Percentiles rank a stretch among this genome's conserved stretches.
These are phyloP conservation scores for Cordia subcordata DNA, from an alignment of 257 asterid species.

Conservation along the genomic window DNA sequence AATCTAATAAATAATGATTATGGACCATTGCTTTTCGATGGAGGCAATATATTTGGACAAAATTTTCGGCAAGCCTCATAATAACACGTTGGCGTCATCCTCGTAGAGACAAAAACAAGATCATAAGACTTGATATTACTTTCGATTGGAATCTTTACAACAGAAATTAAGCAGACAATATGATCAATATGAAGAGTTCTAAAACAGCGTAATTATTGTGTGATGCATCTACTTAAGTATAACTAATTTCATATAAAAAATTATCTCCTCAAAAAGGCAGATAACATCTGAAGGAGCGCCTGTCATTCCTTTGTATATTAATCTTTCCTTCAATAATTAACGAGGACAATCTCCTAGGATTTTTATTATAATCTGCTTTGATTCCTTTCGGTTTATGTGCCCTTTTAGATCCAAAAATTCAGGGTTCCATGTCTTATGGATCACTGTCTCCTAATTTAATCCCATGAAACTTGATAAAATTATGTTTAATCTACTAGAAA, in stretches of 20 bases:
- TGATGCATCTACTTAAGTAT: neutral
- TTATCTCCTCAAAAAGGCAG: neutral
- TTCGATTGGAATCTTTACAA: neutral
- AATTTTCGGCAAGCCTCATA: too few relatives aligned
- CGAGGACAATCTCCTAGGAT: neutral
- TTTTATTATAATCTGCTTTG: neutral
- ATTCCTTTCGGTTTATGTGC: conserved; percentile 5
- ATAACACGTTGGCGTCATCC: too few relatives aligned
- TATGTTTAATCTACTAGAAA: neutral
- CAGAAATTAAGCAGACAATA: neutral
- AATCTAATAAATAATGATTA: too few relatives aligned
- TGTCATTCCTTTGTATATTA: neutral
- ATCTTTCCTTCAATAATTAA: too few relatives aligned
- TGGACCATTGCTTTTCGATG: too few relatives aligned
- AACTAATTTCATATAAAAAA: neutral
- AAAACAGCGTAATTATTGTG: neutral
- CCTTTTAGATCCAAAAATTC: neutral
- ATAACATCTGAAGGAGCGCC: neutral
- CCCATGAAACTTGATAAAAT: neutral
- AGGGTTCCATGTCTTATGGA: neutral
- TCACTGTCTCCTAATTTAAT: neutral
- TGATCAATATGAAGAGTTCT: neutral
- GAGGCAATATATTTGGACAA: too few relatives aligned
- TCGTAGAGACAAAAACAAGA: too few relatives aligned
- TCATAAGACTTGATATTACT: neutral